Percentiles rank a stretch among this genome's conserved stretches.
Evolutionary conservation across 352 stramenopile genomes (phyloP).

Genomic region (Pythium phragmitis): DNA sequence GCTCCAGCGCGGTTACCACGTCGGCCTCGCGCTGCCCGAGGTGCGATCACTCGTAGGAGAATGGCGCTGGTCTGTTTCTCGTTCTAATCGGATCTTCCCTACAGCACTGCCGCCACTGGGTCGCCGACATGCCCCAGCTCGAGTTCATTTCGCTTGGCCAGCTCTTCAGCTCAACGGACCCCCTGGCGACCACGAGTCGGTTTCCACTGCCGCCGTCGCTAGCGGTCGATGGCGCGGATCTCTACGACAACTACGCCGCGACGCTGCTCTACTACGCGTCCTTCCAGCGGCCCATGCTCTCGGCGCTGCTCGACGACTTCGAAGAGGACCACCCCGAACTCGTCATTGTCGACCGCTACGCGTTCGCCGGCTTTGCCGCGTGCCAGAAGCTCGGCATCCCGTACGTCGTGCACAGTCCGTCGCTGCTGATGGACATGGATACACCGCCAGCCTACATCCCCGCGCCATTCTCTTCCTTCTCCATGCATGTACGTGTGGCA

Average conservation of each 20-base stretch:
- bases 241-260: conserved; percentile 68
- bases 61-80: too few relatives aligned
- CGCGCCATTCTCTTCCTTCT: conserved; percentile 81
- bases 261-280: conserved; percentile 76
- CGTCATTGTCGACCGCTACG: conserved; percentile 78
- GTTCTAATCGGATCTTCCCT: background rate
- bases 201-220: conserved; percentile 23
- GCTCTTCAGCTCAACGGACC: conserved; percentile 25
- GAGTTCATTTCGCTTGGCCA: conserved; percentile 81
- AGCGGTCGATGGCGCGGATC: conserved; percentile 36
- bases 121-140: conserved; percentile 66
- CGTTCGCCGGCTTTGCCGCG: conserved; percentile 76
- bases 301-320: conserved; percentile 52
- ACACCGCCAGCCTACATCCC: conserved; percentile 74
- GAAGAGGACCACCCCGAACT: conserved; percentile 65
- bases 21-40: conserved; percentile 80
- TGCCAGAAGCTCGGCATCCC: conserved; percentile 63
- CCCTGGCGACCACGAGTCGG: background rate
- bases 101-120: conserved; percentile 74
- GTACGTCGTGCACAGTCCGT: conserved; percentile 81
- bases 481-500: conserved; percentile 50
- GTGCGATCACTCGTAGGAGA: conserved; percentile 21
- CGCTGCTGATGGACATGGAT: conserved; percentile 84
- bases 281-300: conserved; percentile 78
- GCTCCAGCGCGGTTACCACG: conserved; percentile 66